These are phyloP conservation scores for Hirsutella thompsonii DNA, from an alignment of 2,329 filamentous ascomycete species.

Conservation along the genomic window DNA sequence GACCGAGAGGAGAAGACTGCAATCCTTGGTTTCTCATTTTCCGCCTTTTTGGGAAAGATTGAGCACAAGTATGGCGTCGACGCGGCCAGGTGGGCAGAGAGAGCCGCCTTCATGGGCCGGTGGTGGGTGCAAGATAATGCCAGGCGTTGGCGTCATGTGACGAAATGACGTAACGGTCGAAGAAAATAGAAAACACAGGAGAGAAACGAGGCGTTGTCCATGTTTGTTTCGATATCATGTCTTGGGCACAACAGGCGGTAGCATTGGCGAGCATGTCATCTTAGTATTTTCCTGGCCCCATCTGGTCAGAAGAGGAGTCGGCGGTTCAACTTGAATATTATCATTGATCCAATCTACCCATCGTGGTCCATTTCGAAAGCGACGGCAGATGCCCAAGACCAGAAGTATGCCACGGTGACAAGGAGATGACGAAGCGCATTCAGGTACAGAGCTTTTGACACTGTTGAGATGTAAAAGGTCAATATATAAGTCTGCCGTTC, in stretches of 20 bases:
- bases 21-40: slow-evolving; percentile 13
- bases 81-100: slow-evolving; percentile 17
- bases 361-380: no score
- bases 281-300: background rate
- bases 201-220: background rate
- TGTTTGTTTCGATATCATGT: background rate
- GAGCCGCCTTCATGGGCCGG: slow-evolving; percentile 16
- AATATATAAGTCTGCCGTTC: no score
- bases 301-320: background rate
- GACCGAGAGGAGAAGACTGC: slow-evolving; percentile 16
- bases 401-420: no score
- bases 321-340: background rate
- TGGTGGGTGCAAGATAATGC: slow-evolving; percentile 23
- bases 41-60: slow-evolving; percentile 9
- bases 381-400: no score
- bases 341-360: no score
- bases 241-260: background rate
- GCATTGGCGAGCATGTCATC: background rate
- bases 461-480: no score
- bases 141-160: slow-evolving; percentile 18
- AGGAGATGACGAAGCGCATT: no score
- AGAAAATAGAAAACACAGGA: background rate
- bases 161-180: background rate
- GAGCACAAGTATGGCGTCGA: slow-evolving; percentile 12
- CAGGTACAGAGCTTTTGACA: no score